phyloP scores from a whole-genome alignment of 495 filamentous ascomycete species.

The Durotheca rogersii region DNA sequence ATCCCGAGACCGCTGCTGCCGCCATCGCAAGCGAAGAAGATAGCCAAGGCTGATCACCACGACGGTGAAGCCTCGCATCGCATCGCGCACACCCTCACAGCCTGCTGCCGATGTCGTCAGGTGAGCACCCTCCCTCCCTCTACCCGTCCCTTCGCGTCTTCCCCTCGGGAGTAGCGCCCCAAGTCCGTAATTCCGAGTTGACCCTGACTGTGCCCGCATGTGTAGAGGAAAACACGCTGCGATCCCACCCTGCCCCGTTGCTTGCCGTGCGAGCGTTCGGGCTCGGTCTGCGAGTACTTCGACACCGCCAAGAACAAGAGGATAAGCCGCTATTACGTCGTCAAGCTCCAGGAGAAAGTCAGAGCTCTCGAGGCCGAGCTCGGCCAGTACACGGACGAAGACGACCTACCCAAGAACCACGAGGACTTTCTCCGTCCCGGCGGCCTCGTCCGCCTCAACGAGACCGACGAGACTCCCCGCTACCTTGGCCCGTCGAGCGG shows the following conservation, averaged over 20 bases:
- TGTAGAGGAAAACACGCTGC: constrained; percentile 93
- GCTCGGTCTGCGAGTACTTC: constrained; percentile 87
- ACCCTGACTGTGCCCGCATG: too few species aligned
- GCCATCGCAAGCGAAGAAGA: constrained; percentile 30
- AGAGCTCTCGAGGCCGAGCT: constrained; percentile 76
- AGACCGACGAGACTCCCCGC: constrained; percentile 76
- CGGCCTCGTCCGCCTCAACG: constrained; percentile 76
- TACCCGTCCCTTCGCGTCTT: background rate
- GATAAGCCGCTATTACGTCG: constrained; percentile 82
- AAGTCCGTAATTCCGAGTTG: too few species aligned
- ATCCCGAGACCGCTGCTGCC: constrained; percentile 40
- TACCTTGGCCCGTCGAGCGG: constrained; percentile 92
- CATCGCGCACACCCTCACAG: constrained; percentile 82
- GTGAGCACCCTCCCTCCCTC: constrained; percentile 51
- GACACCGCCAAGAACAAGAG: constrained; percentile 77
- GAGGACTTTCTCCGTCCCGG: constrained; percentile 81
- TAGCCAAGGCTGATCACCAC: constrained; percentile 35
- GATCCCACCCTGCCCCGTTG: constrained; percentile 88
- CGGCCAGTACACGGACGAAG: constrained; percentile 58
- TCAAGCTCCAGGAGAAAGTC: constrained; percentile 80
- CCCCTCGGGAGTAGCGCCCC: constrained; percentile 3
- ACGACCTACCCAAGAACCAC: constrained; percentile 63
- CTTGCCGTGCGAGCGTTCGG: constrained; percentile 87
- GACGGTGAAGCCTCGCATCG: constrained; percentile 52
- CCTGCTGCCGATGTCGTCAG: constrained; percentile 82